A percentile compares a stretch with the other conserved stretches of the same genome.
phyloP scores from a whole-genome alignment of 2,329 filamentous ascomycete genomes.

The Exophiala lecanii-corni region DNA sequence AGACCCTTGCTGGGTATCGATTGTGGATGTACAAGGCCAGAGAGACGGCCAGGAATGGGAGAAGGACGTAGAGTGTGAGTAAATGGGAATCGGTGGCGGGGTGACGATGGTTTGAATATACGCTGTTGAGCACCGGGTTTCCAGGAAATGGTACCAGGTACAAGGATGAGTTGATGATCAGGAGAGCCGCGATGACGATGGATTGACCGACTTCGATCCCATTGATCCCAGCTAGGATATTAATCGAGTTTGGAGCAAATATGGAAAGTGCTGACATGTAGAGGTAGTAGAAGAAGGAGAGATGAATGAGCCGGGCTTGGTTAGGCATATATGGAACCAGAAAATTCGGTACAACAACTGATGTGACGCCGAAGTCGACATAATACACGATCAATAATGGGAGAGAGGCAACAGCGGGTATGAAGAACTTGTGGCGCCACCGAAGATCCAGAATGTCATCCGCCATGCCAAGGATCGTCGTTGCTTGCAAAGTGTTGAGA shows the following conservation, averaged over 20 bases:
- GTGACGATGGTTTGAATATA: constrained; percentile 68
- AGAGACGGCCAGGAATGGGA: constrained; percentile 92
- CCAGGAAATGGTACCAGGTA: constrained; percentile 64
- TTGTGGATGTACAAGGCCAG: constrained; percentile 83
- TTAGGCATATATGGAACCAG: constrained; percentile 67
- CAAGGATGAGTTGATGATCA: constrained; percentile 80
- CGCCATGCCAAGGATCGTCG: constrained; percentile 84
- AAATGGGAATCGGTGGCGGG: constrained; percentile 93
- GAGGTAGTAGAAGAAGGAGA: constrained; percentile 79
- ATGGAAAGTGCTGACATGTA: constrained; percentile 98
- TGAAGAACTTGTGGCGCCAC: constrained; percentile 98
- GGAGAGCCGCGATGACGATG: constrained; percentile 77
- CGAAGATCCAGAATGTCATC: constrained; percentile 97
- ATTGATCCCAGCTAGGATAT: constrained; percentile 99
- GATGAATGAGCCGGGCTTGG: constrained; percentile 70
- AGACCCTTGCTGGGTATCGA: constrained; percentile 91
- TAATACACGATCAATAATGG: constrained; percentile 96
- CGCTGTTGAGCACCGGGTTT: constrained; percentile 25
- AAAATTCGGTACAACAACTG: constrained; percentile 83
- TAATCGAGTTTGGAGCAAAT: constrained; percentile 98
- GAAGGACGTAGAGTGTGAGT: constrained; percentile 89
- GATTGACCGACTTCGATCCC: constrained; percentile 96
- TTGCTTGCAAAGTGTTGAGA: constrained; percentile 84
- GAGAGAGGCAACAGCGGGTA: constrained; percentile 87
- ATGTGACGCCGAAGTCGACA: constrained; percentile 95